Conservation (phyloP, 345 rosid species). For the Pistacia atlantica region DNA sequence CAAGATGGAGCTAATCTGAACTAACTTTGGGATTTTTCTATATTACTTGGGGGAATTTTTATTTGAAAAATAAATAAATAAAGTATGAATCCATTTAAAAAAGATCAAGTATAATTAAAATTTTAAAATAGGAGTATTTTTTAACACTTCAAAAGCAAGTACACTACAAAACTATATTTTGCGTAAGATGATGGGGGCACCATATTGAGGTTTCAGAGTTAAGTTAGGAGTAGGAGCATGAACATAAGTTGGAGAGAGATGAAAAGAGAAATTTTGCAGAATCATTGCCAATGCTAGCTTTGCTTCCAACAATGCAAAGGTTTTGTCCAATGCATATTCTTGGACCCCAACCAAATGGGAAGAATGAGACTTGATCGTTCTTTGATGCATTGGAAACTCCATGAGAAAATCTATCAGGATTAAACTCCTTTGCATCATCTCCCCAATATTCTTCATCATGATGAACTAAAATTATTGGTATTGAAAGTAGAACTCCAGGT, state of each 20-base stretch:
- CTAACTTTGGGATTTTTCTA: too few relatives aligned
- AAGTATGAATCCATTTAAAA: too few relatives aligned
- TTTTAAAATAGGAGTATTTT: too few relatives aligned
- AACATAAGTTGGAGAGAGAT: slow-evolving; percentile 56
- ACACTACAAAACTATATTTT: slow-evolving; percentile 16
- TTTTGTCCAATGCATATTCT: slow-evolving; percentile 69
- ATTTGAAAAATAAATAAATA: too few relatives aligned
- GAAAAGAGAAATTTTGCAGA: slow-evolving; percentile 47
- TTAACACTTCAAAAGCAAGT: too few relatives aligned
- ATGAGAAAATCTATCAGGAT: slow-evolving; percentile 53
- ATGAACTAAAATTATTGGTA: slow-evolving; percentile 40
- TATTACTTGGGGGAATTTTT: too few relatives aligned
- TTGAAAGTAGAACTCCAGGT: slow-evolving; percentile 21
- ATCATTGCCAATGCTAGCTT: slow-evolving; percentile 55
- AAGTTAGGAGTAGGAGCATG: slow-evolving; percentile 47
- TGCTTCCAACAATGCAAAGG: slow-evolving; percentile 59
- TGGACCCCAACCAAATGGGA: slow-evolving; percentile 65
- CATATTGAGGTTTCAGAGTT: slow-evolving; percentile 49
- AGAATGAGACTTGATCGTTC: slow-evolving; percentile 38
- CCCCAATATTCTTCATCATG: slow-evolving; percentile 54
- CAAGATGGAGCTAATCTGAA: too few relatives aligned
- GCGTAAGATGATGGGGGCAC: slow-evolving; percentile 43
- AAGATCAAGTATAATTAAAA: too few relatives aligned
- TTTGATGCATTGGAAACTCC: slow-evolving; percentile 63
- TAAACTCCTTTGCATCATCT: slow-evolving; percentile 60